Percentiles rank a stretch among this genome's conserved stretches.
These are phyloP conservation scores for Aspergillus candidus DNA, from an alignment of 2,329 filamentous ascomycete species.

Conservation along the genomic window DNA sequence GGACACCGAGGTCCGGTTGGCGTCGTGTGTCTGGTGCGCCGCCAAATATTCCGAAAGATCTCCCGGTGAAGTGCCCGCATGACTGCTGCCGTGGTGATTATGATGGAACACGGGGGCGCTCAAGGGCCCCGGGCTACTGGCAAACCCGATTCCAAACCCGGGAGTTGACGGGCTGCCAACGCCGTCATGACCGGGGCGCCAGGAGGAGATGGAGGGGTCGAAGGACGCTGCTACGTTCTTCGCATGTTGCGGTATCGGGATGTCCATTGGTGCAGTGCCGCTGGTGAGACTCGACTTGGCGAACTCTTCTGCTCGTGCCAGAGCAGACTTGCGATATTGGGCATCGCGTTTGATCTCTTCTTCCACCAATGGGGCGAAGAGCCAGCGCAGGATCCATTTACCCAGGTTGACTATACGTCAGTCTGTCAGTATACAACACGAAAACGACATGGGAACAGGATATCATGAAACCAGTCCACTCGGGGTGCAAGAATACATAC, in stretches of 20 bases:
- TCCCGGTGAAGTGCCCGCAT: constrained; percentile 28
- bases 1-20: constrained; percentile 47
- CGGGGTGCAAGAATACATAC: constrained; percentile 45
- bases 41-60: constrained; percentile 29
- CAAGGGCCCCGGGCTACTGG: constrained; percentile 54
- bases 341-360: constrained; percentile 84
- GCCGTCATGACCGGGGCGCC: constrained; percentile 57
- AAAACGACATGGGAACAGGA: background rate
- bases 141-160: constrained; percentile 70
- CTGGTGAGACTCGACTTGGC: constrained; percentile 51
- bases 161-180: constrained; percentile 61
- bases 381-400: constrained; percentile 89
- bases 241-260: constrained; percentile 38
- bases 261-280: constrained; percentile 56
- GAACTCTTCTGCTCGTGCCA: constrained; percentile 57
- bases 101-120: constrained; percentile 25
- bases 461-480: too few species aligned
- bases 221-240: constrained; percentile 22
- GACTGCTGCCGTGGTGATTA: constrained; percentile 19
- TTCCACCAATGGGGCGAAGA: constrained; percentile 83
- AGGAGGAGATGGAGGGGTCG: constrained; percentile 46
- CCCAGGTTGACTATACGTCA: constrained; percentile 71
- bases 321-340: constrained; percentile 61
- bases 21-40: constrained; percentile 49
- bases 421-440: constrained; percentile 5